Base-by-base conservation (phyloP, 805 yeast species). In the Kazachstania psychrophila region DNA sequence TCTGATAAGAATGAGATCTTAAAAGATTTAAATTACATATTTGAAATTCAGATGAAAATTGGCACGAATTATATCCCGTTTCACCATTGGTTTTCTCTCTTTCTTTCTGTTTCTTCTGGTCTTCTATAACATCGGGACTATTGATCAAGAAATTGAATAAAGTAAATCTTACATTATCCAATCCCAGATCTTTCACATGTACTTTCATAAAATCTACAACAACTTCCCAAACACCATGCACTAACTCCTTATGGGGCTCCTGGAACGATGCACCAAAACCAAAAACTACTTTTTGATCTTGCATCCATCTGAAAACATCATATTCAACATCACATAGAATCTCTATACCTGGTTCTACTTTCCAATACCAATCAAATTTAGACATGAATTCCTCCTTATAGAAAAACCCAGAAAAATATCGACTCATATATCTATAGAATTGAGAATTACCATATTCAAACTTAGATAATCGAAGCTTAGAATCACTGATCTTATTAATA, bases 21-120 rank as follows among this genome's bases (percentile, higher is more conserved):
- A 80, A 83, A 53, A 85, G 75, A 36, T 74, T 69, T 59, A 86
- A 67, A 42, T 70, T 69, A 6, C 77, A 92, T 42, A 85, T 73
- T 58, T 85, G 94, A 54, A 84, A 81, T 60, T 75, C 76, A 28
- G 85, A 71, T 84, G 87, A 81, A 67, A 82, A 79, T 58, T 84
- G 92, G 57, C 95, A 85, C 34, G 75, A 70, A 53, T 85, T 83
- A 62, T 79, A 85, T 11, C 36, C 23, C 5, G 13, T 27, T 5
- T 15, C 8, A 7, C 20, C 28, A 16, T 23, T 20, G 12, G 17
- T 20, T 15, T 18, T 15, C 5, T 31, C 34, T 16, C 26, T 15
- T 17, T 31, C 34, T 17, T 17, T 12, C 15, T 23, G 9, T 23
- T 31, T 17, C 33, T 32, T 17, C 14, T 16, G 17, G 11, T 26